Conservation (phyloP, 768 basidiomycete genomes). For the Pleurotus tuber-regium region DNA sequence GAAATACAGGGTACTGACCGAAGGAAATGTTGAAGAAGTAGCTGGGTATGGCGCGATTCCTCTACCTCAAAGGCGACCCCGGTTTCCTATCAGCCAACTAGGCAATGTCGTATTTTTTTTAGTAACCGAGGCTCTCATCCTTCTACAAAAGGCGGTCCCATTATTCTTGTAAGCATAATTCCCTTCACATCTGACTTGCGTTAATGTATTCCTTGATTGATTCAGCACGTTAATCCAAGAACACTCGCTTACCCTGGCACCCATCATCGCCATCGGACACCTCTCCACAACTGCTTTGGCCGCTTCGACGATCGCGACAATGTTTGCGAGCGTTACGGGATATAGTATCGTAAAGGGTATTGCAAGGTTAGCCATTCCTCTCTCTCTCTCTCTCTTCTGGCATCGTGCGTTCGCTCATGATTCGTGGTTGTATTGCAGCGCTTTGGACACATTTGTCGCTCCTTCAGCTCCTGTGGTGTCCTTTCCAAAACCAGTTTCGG, state of each 20-base stretch:
- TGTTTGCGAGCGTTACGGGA: slow-evolving; percentile 11
- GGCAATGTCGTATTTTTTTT: not conserved
- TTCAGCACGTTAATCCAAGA: slow-evolving; percentile 4
- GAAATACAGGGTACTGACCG: not conserved
- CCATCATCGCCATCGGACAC: slow-evolving; percentile 8
- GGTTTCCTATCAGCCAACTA: not conserved
- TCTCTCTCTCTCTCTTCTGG: not conserved
- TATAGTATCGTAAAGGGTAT: slow-evolving; percentile 9
- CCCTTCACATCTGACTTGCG: not conserved
- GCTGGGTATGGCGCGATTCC: not conserved
- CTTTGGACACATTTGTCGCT: not conserved
- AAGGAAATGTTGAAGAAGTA: not conserved
- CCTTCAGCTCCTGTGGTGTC: not conserved
- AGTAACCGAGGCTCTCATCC: not conserved
- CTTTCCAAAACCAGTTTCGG: not conserved
- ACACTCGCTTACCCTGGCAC: slow-evolving; percentile 6
- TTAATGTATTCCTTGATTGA: not conserved
- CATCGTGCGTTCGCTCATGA: not conserved
- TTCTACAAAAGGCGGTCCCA: not conserved
- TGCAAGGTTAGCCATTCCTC: not conserved
- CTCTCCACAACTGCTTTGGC: slow-evolving; percentile 9
- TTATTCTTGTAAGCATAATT: not conserved
- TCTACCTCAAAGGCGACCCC: not conserved
- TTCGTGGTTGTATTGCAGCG: too few species aligned
- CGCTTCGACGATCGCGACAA: slow-evolving; percentile 5